Evolutionary conservation across 345 rosid genomes (phyloP).

Genomic region (Heritiera littoralis): DNA sequence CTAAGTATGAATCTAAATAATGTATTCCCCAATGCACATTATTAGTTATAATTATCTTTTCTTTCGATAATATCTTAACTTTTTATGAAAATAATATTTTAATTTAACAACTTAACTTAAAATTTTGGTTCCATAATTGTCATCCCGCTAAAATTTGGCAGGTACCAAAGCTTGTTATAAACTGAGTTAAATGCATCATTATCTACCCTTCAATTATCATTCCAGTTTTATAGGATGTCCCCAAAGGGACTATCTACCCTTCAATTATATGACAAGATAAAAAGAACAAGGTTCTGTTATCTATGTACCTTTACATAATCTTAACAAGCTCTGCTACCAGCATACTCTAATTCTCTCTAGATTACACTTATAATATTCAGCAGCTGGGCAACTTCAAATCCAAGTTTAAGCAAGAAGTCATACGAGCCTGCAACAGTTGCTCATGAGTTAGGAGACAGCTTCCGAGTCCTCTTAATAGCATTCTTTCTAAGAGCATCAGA

Average conservation of each 20-base stretch:
- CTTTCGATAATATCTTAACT: no score
- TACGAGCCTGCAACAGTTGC: neutral
- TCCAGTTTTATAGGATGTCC: no score
- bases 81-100: no score
- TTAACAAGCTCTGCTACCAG: neutral
- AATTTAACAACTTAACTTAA: neutral
- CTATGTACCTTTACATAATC: neutral
- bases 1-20: neutral
- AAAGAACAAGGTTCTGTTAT: neutral
- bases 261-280: neutral
- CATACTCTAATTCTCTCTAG: neutral
- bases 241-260: no score
- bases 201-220: neutral
- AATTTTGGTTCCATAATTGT: no score
- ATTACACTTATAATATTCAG: neutral
- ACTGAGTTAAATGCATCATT: neutral
- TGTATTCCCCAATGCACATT: neutral
- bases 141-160: no score
- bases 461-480: conserved; percentile 54
- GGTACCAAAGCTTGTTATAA: neutral
- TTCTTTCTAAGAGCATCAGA: conserved; percentile 49
- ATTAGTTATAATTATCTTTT: no score
- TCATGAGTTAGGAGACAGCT: conserved; percentile 29
- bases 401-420: neutral
- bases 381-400: conserved; percentile 2